Conservation (phyloP, 2,329 filamentous ascomycete genomes). For the Ophiosphaerella korrae region DNA sequence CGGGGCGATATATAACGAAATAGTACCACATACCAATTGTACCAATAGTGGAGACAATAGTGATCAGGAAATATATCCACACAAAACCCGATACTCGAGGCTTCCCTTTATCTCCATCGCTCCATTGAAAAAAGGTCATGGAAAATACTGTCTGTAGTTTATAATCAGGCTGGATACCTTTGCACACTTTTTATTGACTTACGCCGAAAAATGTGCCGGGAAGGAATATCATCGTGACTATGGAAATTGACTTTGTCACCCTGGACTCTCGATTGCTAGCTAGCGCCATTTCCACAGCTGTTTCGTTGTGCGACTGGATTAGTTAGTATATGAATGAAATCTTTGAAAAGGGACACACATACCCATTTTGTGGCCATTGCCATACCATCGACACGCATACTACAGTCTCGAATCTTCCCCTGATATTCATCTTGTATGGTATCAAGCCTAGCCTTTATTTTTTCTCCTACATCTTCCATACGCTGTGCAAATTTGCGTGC, state of each 20-base stretch:
- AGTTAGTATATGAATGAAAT: background rate
- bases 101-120: background rate
- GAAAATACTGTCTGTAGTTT: constrained; percentile 20
- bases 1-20: constrained; percentile 12
- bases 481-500: background rate
- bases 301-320: constrained; percentile 20
- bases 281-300: constrained; percentile 23
- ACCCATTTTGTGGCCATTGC: constrained; percentile 34
- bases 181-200: background rate
- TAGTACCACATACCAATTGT: constrained; percentile 25
- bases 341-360: background rate
- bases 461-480: constrained; percentile 8
- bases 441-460: constrained; percentile 12
- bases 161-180: background rate
- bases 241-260: constrained; percentile 26
- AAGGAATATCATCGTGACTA: constrained; percentile 30
- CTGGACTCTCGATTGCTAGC: constrained; percentile 23
- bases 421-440: constrained; percentile 24
- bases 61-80: constrained; percentile 24
- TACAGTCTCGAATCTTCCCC: constrained; percentile 27
- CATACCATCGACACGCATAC: constrained; percentile 30
- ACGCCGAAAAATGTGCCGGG: constrained; percentile 31
- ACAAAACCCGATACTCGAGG: constrained; percentile 17
- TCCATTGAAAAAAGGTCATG: constrained; percentile 29
- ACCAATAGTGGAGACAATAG: constrained; percentile 12